Conservation (phyloP, 257 asterid genomes). For the Fraxinus pennsylvanica region DNA sequence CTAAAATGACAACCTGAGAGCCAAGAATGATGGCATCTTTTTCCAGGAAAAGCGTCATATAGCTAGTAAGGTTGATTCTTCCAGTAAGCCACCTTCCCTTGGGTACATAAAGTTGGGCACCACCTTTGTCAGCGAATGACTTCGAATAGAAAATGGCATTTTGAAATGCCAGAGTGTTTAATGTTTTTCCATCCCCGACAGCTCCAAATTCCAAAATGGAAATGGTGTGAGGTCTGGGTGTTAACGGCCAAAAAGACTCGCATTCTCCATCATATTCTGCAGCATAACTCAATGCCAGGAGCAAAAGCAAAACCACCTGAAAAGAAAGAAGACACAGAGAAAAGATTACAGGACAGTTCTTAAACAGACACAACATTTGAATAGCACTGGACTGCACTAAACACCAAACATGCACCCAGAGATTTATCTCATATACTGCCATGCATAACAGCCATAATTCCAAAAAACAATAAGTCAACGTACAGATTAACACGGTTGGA, state of each 20-base stretch:
- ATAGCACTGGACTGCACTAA: background rate
- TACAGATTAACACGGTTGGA: background rate
- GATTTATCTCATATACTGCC: background rate
- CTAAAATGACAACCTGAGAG: slow-evolving; percentile 58
- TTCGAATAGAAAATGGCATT: slow-evolving; percentile 95
- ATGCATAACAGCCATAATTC: background rate
- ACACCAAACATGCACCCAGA: background rate
- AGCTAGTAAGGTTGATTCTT: slow-evolving; percentile 91
- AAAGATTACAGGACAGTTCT: slow-evolving; percentile 23
- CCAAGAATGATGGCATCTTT: slow-evolving; percentile 85
- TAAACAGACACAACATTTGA: background rate
- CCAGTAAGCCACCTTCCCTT: slow-evolving; percentile 89
- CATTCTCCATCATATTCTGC: slow-evolving; percentile 29
- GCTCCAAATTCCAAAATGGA: slow-evolving; percentile 45
- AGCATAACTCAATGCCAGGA: slow-evolving; percentile 16
- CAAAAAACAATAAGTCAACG: background rate
- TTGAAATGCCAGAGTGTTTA: slow-evolving; percentile 87
- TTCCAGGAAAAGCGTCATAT: slow-evolving; percentile 87
- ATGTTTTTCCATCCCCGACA: slow-evolving; percentile 52
- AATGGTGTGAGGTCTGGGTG: slow-evolving; percentile 40
- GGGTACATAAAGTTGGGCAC: slow-evolving; percentile 97
- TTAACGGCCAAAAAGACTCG: slow-evolving; percentile 23
- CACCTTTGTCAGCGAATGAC: slow-evolving; percentile 95
- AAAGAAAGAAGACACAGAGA: slow-evolving; percentile 22
- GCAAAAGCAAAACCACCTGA: slow-evolving; percentile 52